Evolutionary conservation across 2,329 filamentous ascomycete species (phyloP).

Genomic region (Talaromyces sp.): DNA sequence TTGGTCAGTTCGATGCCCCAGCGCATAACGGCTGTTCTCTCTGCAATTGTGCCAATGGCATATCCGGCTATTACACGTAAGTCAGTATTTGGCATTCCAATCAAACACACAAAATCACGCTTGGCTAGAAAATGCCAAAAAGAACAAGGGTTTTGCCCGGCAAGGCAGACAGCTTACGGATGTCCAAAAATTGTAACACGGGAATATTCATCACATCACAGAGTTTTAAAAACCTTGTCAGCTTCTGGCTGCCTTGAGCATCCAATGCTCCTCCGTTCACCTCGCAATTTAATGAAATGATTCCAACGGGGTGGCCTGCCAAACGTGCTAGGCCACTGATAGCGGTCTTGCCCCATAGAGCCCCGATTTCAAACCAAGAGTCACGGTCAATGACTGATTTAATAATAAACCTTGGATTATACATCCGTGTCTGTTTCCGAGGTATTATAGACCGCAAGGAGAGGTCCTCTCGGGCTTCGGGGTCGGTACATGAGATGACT

Average conservation of each 20-base stretch:
- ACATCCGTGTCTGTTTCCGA: slow-evolving; percentile 55
- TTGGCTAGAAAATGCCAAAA: neutral
- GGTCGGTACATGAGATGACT: slow-evolving; percentile 42
- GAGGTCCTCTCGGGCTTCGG: slow-evolving; percentile 45
- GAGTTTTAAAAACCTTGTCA: slow-evolving; percentile 57
- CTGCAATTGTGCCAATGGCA: slow-evolving; percentile 59
- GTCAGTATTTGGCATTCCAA: slow-evolving; percentile 8
- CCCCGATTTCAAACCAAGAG: slow-evolving; percentile 61
- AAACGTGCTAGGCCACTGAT: slow-evolving; percentile 58
- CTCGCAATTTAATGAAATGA: slow-evolving; percentile 58
- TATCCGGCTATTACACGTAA: slow-evolving; percentile 44
- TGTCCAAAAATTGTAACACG: slow-evolving; percentile 59
- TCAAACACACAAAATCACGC: neutral
- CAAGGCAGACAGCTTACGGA: slow-evolving; percentile 36
- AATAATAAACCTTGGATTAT: slow-evolving; percentile 55
- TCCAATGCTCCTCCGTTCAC: slow-evolving; percentile 58
- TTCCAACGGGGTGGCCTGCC: slow-evolving; percentile 52
- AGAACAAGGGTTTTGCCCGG: neutral
- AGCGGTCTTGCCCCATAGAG: slow-evolving; percentile 57
- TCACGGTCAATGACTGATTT: slow-evolving; percentile 50
- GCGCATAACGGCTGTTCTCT: slow-evolving; percentile 60
- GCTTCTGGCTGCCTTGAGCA: slow-evolving; percentile 56
- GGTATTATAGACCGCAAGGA: slow-evolving; percentile 54
- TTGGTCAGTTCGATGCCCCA: slow-evolving; percentile 58
- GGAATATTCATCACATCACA: slow-evolving; percentile 63